phyloP scores from a whole-genome alignment of 345 rosid species.

The Acer saccharum region DNA sequence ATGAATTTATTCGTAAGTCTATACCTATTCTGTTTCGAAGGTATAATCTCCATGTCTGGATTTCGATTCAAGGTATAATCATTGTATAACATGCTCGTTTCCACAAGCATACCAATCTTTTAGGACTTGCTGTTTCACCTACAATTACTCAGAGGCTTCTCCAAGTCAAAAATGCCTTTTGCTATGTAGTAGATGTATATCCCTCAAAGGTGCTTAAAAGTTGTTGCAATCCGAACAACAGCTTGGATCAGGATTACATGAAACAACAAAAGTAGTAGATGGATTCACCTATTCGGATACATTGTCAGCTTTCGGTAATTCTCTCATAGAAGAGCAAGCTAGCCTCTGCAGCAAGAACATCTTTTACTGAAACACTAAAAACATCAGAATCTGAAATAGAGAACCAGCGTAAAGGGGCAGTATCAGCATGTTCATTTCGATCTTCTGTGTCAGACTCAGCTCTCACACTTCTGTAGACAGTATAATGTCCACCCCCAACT shows the following conservation, averaged over 20 bases:
- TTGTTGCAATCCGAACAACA: not conserved
- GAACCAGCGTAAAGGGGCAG: constrained; percentile 53
- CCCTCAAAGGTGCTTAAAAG: not conserved
- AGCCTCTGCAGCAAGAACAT: constrained; percentile 81
- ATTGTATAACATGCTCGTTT: not conserved
- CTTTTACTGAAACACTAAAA: constrained; percentile 53
- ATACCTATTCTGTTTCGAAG: not conserved
- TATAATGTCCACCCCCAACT: constrained; percentile 82
- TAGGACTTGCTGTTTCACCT: not conserved
- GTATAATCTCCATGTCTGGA: not conserved
- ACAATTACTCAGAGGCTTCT: not conserved
- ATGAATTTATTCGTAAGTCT: not conserved
- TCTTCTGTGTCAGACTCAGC: constrained; percentile 22
- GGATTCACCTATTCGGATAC: not conserved
- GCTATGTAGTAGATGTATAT: not conserved
- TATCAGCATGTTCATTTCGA: constrained; percentile 20
- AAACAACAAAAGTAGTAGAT: not conserved
- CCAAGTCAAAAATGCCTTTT: not conserved
- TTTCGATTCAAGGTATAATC: not conserved
- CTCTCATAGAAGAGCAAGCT: constrained; percentile 87
- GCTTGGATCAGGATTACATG: not conserved
- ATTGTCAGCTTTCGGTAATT: constrained; percentile 29
- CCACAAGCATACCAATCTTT: not conserved
- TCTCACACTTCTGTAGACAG: constrained; percentile 62
- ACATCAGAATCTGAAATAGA: constrained; percentile 82